A percentile compares a stretch with the other conserved stretches of the same genome.
Evolutionary conservation across 2,329 filamentous ascomycete species (phyloP).

Genomic region (Westerdykella aurantiaca): DNA sequence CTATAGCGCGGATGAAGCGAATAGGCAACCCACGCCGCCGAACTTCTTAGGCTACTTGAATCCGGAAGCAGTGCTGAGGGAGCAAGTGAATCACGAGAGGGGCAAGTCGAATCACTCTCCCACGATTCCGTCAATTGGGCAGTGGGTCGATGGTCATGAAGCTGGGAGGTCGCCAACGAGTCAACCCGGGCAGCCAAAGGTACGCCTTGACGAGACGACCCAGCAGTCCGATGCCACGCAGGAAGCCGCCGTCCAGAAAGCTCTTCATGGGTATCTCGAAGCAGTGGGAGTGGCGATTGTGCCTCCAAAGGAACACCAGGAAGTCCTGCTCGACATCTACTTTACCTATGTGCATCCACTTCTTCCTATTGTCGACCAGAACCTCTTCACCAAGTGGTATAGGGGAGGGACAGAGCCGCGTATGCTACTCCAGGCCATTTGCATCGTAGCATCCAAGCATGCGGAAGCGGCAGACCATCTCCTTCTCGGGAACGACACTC

Average conservation of each 20-base stretch:
- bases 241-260: conserved; percentile 28
- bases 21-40: conserved; percentile 27
- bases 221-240: conserved; percentile 22
- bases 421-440: conserved; percentile 43
- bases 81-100: conserved; percentile 34
- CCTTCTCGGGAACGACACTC: conserved; percentile 31
- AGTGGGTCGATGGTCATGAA: conserved; percentile 31
- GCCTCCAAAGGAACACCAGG: conserved; percentile 31
- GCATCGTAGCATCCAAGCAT: conserved; percentile 46
- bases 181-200: conserved; percentile 18
- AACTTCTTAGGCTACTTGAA: conserved; percentile 45
- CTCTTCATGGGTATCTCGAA: conserved; percentile 34
- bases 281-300: conserved; percentile 33
- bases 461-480: conserved; percentile 39
- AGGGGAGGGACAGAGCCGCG: conserved; percentile 33
- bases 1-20: no score
- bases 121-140: conserved; percentile 26
- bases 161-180: conserved; percentile 17
- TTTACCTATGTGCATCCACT: conserved; percentile 44
- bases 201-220: conserved; percentile 26
- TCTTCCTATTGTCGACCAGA: conserved; percentile 43
- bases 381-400: conserved; percentile 37
- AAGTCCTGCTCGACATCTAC: conserved; percentile 42
- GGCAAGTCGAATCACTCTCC: conserved; percentile 25
- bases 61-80: conserved; percentile 44